Evolutionary conservation across 2,329 filamentous ascomycete genomes (phyloP).

Genomic region (Sarocladium oryzae): DNA sequence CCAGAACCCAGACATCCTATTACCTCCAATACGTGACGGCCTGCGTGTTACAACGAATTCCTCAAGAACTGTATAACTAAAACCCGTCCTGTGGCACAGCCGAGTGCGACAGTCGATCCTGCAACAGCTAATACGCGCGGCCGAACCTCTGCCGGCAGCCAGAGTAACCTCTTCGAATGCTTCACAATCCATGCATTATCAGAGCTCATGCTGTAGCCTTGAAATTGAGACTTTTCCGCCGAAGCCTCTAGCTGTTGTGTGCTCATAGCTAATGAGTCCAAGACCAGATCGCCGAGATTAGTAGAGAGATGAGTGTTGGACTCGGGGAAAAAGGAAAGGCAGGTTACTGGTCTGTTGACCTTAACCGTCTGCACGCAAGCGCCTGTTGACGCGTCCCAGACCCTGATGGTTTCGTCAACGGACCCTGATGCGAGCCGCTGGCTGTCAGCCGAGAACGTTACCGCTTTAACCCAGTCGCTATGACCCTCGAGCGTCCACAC

Average conservation of each 20-base stretch:
- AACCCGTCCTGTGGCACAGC: slow-evolving; percentile 9
- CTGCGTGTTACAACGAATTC: too few relatives aligned
- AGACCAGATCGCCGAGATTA: neutral
- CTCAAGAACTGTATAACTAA: neutral
- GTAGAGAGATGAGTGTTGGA: neutral
- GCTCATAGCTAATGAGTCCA: neutral
- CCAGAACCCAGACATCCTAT: too few relatives aligned
- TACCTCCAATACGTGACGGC: too few relatives aligned
- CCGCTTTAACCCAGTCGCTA: slow-evolving; percentile 2
- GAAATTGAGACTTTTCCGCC: neutral
- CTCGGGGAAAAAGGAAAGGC: neutral
- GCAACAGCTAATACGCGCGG: neutral
- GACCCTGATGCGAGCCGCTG: slow-evolving; percentile 10
- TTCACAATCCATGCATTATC: slow-evolving; percentile 9
- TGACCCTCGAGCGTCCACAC: slow-evolving; percentile 14
- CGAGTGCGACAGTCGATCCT: slow-evolving; percentile 9
- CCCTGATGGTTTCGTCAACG: neutral
- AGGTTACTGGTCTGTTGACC: neutral
- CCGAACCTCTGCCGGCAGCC: slow-evolving; percentile 11
- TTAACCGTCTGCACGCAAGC: neutral
- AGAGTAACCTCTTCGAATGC: slow-evolving; percentile 7
- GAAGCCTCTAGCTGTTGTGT: neutral
- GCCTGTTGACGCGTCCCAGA: slow-evolving; percentile 2
- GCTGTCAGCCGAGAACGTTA: slow-evolving; percentile 12
- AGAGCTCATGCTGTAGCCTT: neutral